A percentile compares a stretch with the other conserved stretches of the same genome.
Evolutionary conservation across 164 flowering plant species (phyloP).

Genomic region (grape (Vitis vinifera)): ASM3070453v1 NC_081817.1:15475501-15476000

Average conservation of each 20-base stretch:
- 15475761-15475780: slow-evolving; percentile 76
- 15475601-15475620: slow-evolving; percentile 61
- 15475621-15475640: slow-evolving; percentile 48
- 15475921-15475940: slow-evolving; percentile 49
- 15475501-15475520: slow-evolving; percentile 72
- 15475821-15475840: slow-evolving; percentile 50
- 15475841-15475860: slow-evolving; percentile 37
- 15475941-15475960: slow-evolving; percentile 84
- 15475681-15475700: slow-evolving; percentile 54
- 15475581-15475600: slow-evolving; percentile 69
- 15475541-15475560: slow-evolving; percentile 98
- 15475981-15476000: slow-evolving; percentile 39
- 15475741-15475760: slow-evolving; percentile 76
- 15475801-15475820: slow-evolving; percentile 27
- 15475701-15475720: slow-evolving; percentile 61
- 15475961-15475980: slow-evolving; percentile 62
- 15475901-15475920: slow-evolving; percentile 21
- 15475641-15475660: slow-evolving; percentile 63
- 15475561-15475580: slow-evolving; percentile 90
- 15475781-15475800: slow-evolving; percentile 68
- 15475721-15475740: slow-evolving; percentile 73
- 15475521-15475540: slow-evolving; percentile 87
- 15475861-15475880: slow-evolving; percentile 17
- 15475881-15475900: slow-evolving; percentile 29
- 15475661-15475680: slow-evolving; percentile 83